phyloP scores from a whole-genome alignment of 305 asterid genomes.

The Solanum hybrid region DNA sequence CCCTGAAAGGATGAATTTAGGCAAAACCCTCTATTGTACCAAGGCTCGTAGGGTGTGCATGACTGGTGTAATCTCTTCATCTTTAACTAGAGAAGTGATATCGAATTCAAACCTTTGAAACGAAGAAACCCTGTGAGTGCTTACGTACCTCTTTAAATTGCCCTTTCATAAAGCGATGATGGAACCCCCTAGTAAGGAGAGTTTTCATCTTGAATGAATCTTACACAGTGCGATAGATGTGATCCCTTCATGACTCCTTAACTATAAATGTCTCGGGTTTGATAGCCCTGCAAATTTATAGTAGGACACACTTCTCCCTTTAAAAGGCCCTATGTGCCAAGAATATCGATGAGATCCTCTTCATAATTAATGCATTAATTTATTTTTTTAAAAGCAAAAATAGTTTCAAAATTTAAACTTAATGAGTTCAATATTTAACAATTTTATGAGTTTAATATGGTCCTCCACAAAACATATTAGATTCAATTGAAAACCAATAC shows the following conservation, averaged over 20 bases:
- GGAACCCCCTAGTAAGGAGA: no score
- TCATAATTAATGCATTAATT: no score
- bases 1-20: neutral
- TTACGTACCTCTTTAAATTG: neutral
- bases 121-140: neutral
- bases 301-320: neutral
- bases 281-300: neutral
- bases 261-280: neutral
- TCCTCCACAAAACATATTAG: neutral
- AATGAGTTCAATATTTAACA: neutral
- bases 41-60: neutral
- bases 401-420: no score
- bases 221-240: neutral
- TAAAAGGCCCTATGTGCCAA: neutral
- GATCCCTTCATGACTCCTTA: neutral
- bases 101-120: neutral
- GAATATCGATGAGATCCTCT: neutral
- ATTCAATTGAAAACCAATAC: neutral
- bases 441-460: neutral
- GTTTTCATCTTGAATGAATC: no score
- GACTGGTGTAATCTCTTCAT: neutral
- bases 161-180: neutral
- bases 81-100: neutral
- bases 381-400: no score
- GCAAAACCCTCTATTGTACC: neutral